Conservation (phyloP, 257 asterid genomes). For the Scutellaria minor region DNA sequence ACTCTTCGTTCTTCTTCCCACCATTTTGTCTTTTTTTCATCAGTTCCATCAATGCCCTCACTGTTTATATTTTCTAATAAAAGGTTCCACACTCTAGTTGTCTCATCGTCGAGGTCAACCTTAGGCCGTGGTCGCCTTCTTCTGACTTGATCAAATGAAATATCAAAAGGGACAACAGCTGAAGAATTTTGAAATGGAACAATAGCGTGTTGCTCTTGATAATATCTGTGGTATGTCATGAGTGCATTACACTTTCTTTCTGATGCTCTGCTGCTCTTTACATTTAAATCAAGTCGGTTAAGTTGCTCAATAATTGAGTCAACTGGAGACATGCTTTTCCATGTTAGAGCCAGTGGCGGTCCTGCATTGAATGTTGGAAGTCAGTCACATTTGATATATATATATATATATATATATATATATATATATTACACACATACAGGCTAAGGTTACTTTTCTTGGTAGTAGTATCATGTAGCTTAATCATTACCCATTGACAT, state of each 20-base stretch:
- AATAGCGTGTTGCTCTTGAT: slow-evolving; percentile 56
- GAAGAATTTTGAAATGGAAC: slow-evolving; percentile 75
- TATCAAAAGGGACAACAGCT: slow-evolving; percentile 61
- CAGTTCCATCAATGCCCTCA: slow-evolving; percentile 60
- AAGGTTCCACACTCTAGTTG: slow-evolving; percentile 66
- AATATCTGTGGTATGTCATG: slow-evolving; percentile 39
- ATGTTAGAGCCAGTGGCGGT: slow-evolving; percentile 51
- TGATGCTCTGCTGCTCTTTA: slow-evolving; percentile 35
- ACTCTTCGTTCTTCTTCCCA: slow-evolving; percentile 74
- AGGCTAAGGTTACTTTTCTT: slow-evolving; percentile 19
- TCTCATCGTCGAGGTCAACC: slow-evolving; percentile 77
- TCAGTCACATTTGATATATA: slow-evolving; percentile 19
- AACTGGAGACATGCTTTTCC: slow-evolving; percentile 51
- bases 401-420: too few relatives aligned
- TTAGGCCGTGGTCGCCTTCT: slow-evolving; percentile 70
- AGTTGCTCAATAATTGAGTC: slow-evolving; percentile 64
- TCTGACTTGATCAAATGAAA: slow-evolving; percentile 34
- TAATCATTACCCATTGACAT: slow-evolving; percentile 46
- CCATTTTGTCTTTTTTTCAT: slow-evolving; percentile 59
- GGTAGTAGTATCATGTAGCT: slow-evolving; percentile 29
- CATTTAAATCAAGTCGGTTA: slow-evolving; percentile 57
- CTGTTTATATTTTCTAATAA: slow-evolving; percentile 60
- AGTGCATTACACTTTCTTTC: slow-evolving; percentile 44
- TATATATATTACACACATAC: too few relatives aligned
- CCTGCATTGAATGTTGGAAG: slow-evolving; percentile 55